phyloP scores from a whole-genome alignment of 75 land plant genomes.

The Selaginella moellendorffii region DNA sequence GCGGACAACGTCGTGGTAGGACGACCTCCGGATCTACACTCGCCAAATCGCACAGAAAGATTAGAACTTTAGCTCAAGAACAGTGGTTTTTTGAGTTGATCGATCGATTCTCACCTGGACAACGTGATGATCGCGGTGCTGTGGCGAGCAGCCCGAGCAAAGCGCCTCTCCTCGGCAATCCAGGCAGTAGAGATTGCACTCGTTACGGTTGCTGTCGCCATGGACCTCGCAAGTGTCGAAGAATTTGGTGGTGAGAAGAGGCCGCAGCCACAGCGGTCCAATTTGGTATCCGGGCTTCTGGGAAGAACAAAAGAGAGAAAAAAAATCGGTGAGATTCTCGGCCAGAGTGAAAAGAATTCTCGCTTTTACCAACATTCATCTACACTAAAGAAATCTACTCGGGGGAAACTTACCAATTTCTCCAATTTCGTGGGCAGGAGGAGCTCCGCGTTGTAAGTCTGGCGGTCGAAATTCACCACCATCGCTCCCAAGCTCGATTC shows the following conservation, averaged over 20 bases:
- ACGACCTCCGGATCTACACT: constrained; percentile 52
- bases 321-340: not conserved
- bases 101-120: constrained; percentile 32
- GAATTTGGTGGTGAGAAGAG: constrained; percentile 34
- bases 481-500: not conserved
- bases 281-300: not conserved
- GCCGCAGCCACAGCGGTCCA: constrained; percentile 56
- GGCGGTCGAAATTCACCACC: not conserved
- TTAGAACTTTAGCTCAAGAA: not conserved
- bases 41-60: not conserved
- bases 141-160: constrained; percentile 36
- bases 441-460: not conserved
- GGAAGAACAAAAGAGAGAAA: not conserved
- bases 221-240: constrained; percentile 40
- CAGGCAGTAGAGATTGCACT: constrained; percentile 60
- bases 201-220: constrained; percentile 36
- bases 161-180: constrained; percentile 46
- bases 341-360: not conserved
- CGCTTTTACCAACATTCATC: too few relatives aligned
- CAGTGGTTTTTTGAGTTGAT: not conserved
- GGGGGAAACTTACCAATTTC: not conserved
- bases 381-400: too few relatives aligned
- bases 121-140: constrained; percentile 47
- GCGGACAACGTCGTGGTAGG: constrained; percentile 60
- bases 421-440: not conserved